phyloP scores from a whole-genome alignment of 306 rosid genomes.

The Inga oerstediana region DNA sequence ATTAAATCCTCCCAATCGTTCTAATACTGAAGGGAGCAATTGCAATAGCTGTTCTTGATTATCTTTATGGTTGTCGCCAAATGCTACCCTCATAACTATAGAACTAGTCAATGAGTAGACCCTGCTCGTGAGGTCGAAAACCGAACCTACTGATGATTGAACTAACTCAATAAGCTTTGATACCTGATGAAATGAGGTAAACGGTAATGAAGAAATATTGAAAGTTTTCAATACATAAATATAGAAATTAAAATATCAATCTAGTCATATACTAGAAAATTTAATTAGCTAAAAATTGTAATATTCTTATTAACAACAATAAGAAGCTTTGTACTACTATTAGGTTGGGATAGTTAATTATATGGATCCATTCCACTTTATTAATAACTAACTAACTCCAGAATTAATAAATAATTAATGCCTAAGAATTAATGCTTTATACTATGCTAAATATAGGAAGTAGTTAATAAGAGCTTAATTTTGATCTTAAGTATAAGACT shows the following conservation, averaged over 20 bases:
- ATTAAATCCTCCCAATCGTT: not conserved
- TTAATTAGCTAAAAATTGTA: too few relatives aligned
- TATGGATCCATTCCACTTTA: too few relatives aligned
- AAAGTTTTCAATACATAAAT: not conserved
- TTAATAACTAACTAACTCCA: too few relatives aligned
- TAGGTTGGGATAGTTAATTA: too few relatives aligned
- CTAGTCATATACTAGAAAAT: not conserved
- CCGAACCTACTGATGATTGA: not conserved
- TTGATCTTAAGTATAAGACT: too few relatives aligned
- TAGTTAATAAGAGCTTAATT: too few relatives aligned
- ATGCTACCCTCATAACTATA: not conserved
- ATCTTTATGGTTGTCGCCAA: not conserved
- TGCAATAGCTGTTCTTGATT: not conserved
- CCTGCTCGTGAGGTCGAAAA: conserved; percentile 22
- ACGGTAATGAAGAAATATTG: too few relatives aligned
- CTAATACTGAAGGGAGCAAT: not conserved
- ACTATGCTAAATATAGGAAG: too few relatives aligned
- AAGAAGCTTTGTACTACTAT: too few relatives aligned
- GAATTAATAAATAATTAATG: too few relatives aligned
- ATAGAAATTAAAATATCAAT: not conserved
- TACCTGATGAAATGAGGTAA: not conserved
- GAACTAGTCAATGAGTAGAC: not conserved
- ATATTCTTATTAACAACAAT: too few relatives aligned
- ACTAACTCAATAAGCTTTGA: not conserved
- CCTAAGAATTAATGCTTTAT: too few relatives aligned